phyloP scores from a whole-genome alignment of 441 rosid species.

The Erysimum cheiri region DNA sequence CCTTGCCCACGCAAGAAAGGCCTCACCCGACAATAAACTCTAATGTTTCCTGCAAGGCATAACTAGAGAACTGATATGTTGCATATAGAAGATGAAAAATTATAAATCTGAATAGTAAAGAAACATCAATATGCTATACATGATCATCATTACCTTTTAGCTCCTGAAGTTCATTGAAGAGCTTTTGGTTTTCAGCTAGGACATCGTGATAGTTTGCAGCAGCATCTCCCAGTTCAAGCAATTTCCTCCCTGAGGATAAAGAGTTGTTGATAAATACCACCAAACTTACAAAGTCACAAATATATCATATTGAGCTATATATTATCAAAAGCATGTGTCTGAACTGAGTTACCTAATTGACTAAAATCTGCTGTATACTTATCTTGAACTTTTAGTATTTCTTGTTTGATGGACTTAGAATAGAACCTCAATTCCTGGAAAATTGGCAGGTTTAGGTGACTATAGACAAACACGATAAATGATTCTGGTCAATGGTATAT shows the following conservation, averaged over 20 bases:
- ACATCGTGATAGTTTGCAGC: slow-evolving; percentile 71
- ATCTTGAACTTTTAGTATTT: slow-evolving; percentile 57
- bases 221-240: slow-evolving; percentile 59
- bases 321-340: not conserved
- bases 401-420: slow-evolving; percentile 67
- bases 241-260: slow-evolving; percentile 52
- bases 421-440: slow-evolving; percentile 69
- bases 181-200: slow-evolving; percentile 77
- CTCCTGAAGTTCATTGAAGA: slow-evolving; percentile 92
- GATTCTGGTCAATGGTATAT: slow-evolving; percentile 7
- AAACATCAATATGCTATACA: not conserved
- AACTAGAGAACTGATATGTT: slow-evolving; percentile 21
- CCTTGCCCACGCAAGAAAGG: slow-evolving; percentile 68
- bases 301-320: not conserved
- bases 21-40: slow-evolving; percentile 85
- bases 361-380: slow-evolving; percentile 55
- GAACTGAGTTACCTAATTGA: slow-evolving; percentile 56
- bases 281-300: slow-evolving; percentile 23
- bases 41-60: slow-evolving; percentile 70
- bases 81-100: slow-evolving; percentile 4
- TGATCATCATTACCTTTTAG: slow-evolving; percentile 65
- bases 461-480: slow-evolving; percentile 17
- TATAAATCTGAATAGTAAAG: not conserved
- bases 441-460: slow-evolving; percentile 28
- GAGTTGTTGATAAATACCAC: slow-evolving; percentile 3